phyloP scores from a whole-genome alignment of 768 basidiomycete species.

The Pulveroboletus sp. region DNA sequence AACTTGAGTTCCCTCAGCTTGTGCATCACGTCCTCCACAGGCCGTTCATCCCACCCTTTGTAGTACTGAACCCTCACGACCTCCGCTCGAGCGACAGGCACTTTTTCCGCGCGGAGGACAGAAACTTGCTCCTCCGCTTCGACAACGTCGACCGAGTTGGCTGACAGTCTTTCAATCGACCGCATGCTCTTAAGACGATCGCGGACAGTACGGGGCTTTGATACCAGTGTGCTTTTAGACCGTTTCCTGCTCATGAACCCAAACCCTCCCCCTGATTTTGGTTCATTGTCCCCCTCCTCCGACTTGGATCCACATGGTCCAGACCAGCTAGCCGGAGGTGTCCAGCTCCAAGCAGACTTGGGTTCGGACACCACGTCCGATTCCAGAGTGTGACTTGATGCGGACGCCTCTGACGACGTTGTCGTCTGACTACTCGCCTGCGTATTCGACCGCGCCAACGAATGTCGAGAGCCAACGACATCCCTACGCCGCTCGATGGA shows the following conservation, averaged over 20 bases:
- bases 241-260: slow-evolving; percentile 1
- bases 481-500: neutral
- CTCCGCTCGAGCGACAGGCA: neutral
- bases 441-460: neutral
- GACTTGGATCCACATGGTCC: slow-evolving; percentile 10
- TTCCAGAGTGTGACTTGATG: neutral
- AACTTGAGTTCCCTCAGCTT: slow-evolving; percentile 24
- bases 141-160: neutral
- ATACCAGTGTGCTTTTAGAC: neutral
- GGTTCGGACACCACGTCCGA: neutral
- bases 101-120: neutral
- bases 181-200: neutral
- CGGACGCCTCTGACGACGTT: neutral
- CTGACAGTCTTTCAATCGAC: neutral
- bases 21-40: slow-evolving; percentile 30
- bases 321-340: slow-evolving; percentile 24
- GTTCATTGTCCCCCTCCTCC: neutral
- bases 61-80: slow-evolving; percentile 10
- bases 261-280: neutral
- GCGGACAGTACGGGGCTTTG: neutral
- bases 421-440: neutral
- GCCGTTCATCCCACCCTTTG: slow-evolving; percentile 22
- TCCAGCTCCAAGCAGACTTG: slow-evolving; percentile 10
- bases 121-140: neutral
- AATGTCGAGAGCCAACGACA: neutral